Evolutionary conservation across 2,329 filamentous ascomycete genomes (phyloP), one percentile per base, ranked within the genome.

Genomic region (Ophiostoma piceae): DNA sequence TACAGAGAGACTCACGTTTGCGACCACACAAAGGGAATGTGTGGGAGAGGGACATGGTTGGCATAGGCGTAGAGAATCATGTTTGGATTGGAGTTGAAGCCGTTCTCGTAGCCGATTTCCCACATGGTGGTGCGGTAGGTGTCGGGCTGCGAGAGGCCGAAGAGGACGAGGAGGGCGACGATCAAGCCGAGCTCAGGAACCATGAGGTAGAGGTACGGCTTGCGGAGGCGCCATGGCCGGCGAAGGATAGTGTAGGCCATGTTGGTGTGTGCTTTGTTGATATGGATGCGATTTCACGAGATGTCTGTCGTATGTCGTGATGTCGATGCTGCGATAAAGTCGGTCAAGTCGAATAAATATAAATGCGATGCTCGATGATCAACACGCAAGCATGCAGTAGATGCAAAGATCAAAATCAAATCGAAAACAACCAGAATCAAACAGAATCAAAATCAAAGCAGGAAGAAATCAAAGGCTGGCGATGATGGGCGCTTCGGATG

Each of bases 21-120:
- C 71, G 89, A 90, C 91, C 91, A 94, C 16, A 93, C 85, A 69
- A 93, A 80, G 1, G 91, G 90, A 11, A 87, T 81, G 43, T 82
- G 82, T 0, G 88, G 87, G 16, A 88, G 79, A 0, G 88, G 83
- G 69, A 82, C 79, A 76, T 92, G 85, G 76, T 94, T 94, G 68
- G 90, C 90, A 76, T 90, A 89, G 43, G 89, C 88, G 78, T 91
- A 93, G 43, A 92, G 79, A 22, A 92, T 81, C 75, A 89, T 85
- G 72, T 81, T 84, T 16, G 91, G 90, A 74, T 87, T 88, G 72
- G 90, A 92, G 79, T 94, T 94, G 82, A 90, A 91, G 72, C 87
- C 85, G 76, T 90, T 82, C 69, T 89, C 84, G 71, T 83, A 87
- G 73, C 91, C 91, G 75, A 92, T 87, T 76, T 84, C 82, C 91